A percentile compares a stretch with the other conserved stretches of the same genome.
Evolutionary conservation across 2,329 filamentous ascomycete genomes (phyloP).

Genomic region (Ascochyta lentis): DNA sequence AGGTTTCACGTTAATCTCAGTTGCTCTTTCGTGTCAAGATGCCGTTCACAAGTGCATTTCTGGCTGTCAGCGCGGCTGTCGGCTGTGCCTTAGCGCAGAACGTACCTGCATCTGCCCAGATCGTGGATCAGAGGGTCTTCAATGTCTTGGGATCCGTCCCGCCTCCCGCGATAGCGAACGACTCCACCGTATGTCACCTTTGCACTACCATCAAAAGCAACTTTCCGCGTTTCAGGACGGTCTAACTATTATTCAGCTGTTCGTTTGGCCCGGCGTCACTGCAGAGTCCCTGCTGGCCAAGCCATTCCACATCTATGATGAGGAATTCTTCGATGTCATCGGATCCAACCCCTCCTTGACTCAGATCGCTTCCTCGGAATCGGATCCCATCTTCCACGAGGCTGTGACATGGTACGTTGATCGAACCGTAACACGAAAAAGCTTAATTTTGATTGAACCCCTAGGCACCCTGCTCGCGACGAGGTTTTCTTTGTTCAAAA

Average conservation of each 20-base stretch:
- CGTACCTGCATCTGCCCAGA: slow-evolving; percentile 30
- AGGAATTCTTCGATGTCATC: slow-evolving; percentile 35
- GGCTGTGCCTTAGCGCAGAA: slow-evolving; percentile 22
- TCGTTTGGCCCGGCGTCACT: slow-evolving; percentile 31
- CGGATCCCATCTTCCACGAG: slow-evolving; percentile 35
- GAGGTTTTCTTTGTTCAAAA: slow-evolving; percentile 38
- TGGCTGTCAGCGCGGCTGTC: slow-evolving; percentile 18
- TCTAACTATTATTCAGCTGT: slow-evolving; percentile 22
- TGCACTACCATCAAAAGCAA: not conserved
- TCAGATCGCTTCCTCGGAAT: slow-evolving; percentile 29
- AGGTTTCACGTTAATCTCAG: slow-evolving; percentile 8
- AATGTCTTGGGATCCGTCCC: slow-evolving; percentile 29
- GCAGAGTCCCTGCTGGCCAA: slow-evolving; percentile 28
- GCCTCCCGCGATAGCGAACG: slow-evolving; percentile 27
- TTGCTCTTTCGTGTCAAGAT: slow-evolving; percentile 12
- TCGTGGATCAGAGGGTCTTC: slow-evolving; percentile 31
- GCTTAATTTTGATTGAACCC: not conserved
- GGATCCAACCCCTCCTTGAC: slow-evolving; percentile 31
- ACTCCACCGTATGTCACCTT: slow-evolving; percentile 23
- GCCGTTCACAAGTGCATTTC: slow-evolving; percentile 15
- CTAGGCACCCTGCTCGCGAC: slow-evolving; percentile 24
- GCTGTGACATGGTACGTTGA: slow-evolving; percentile 30
- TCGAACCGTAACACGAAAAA: not conserved
- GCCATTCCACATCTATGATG: slow-evolving; percentile 36
- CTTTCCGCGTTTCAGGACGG: not conserved